phyloP scores from a whole-genome alignment of 768 basidiomycete genomes.

The Coprinopsis marcescibilis region DNA sequence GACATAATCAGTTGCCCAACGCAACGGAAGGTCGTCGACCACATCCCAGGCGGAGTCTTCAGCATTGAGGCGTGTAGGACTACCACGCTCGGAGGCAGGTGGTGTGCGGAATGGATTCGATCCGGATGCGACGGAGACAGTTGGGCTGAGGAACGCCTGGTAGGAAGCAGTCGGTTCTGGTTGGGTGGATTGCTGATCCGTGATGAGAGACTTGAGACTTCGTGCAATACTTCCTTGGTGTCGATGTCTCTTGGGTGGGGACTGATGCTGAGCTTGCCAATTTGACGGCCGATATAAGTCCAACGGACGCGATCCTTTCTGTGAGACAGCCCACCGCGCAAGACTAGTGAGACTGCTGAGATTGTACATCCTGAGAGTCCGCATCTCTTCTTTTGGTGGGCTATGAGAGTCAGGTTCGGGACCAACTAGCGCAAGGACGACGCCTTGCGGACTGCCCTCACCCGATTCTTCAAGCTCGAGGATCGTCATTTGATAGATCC shows the following conservation, averaged over 20 bases:
- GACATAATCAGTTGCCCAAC: slow-evolving; percentile 86
- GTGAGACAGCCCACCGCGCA: slow-evolving; percentile 66
- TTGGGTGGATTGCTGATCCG: slow-evolving; percentile 20
- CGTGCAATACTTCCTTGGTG: slow-evolving; percentile 55
- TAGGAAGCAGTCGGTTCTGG: slow-evolving; percentile 25
- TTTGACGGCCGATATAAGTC: slow-evolving; percentile 48
- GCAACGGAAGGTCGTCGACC: slow-evolving; percentile 64
- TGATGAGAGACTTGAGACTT: slow-evolving; percentile 56
- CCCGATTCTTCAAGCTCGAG: slow-evolving; percentile 61
- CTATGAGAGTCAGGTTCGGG: slow-evolving; percentile 41
- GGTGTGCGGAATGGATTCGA: slow-evolving; percentile 11
- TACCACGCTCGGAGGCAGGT: slow-evolving; percentile 13
- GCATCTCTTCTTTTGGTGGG: slow-evolving; percentile 42
- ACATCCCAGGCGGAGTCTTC: slow-evolving; percentile 65
- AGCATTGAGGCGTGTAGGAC: slow-evolving; percentile 25
- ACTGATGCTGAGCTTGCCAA: slow-evolving; percentile 45
- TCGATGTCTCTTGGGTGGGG: slow-evolving; percentile 41
- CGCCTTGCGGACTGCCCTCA: slow-evolving; percentile 55
- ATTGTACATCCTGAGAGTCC: slow-evolving; percentile 74
- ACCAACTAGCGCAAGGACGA: slow-evolving; percentile 72
- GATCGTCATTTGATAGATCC: slow-evolving; percentile 73
- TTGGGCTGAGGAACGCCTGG: slow-evolving; percentile 28
- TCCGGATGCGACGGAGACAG: slow-evolving; percentile 15
- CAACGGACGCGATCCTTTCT: slow-evolving; percentile 61
- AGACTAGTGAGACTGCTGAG: slow-evolving; percentile 68